Conservation (phyloP, 192 early-diverging fungal species). For the Backusella westeae region DNA sequence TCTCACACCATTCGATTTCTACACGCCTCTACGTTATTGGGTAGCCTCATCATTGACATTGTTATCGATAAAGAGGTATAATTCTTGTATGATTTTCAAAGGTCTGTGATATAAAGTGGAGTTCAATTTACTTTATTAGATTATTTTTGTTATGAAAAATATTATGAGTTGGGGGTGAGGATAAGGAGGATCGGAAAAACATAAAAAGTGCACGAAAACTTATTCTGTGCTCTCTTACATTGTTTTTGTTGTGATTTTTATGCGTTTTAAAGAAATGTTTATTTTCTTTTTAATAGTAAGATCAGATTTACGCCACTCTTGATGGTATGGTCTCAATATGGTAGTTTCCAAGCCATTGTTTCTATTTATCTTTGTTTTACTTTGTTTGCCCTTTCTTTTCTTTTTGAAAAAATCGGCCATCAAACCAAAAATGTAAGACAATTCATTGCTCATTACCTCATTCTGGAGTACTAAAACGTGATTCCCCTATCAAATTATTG, state of each 20-base stretch:
- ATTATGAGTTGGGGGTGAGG: not conserved
- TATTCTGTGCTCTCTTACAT: not conserved
- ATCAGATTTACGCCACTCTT: not conserved
- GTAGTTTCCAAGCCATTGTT: not conserved
- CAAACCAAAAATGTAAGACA: conserved; percentile 4
- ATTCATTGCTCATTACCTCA: not conserved
- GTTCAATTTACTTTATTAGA: not conserved
- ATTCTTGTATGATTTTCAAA: not conserved
- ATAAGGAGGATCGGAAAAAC: conserved; percentile 2
- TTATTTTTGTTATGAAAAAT: not conserved
- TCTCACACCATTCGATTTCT: not conserved
- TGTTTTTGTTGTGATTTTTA: not conserved
- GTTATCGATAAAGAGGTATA: not conserved
- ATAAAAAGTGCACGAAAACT: not conserved
- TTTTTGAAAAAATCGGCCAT: not conserved
- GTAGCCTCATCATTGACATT: not conserved
- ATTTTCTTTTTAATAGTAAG: not conserved
- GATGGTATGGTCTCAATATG: not conserved
- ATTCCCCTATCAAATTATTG: conserved; percentile 3
- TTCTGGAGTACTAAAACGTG: conserved; percentile 8
- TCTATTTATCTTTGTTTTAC: not conserved
- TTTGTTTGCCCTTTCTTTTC: not conserved
- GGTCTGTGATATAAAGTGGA: not conserved
- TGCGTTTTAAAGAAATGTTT: not conserved
- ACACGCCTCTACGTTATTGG: not conserved